phyloP scores from a whole-genome alignment of 2,329 filamentous ascomycete genomes.

The Apiospora sp. region DNA sequence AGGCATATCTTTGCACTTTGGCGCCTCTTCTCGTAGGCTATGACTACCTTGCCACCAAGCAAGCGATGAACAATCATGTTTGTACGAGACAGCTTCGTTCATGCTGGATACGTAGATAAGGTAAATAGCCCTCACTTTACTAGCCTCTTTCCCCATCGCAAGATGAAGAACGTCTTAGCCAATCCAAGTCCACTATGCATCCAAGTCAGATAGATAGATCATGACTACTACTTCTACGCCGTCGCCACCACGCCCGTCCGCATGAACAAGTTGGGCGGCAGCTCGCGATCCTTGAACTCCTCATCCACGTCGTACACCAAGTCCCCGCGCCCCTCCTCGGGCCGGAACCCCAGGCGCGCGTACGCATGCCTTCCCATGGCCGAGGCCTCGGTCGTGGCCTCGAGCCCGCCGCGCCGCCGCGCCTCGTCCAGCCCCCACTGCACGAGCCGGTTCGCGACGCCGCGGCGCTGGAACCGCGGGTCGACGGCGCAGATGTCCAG shows the following conservation, averaged over 20 bases:
- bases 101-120: too few species aligned
- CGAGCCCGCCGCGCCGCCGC: constrained; percentile 47
- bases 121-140: too few species aligned
- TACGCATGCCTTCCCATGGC: constrained; percentile 58
- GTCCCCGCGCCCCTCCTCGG: constrained; percentile 45
- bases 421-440: constrained; percentile 57
- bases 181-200: too few species aligned
- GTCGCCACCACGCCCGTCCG: constrained; percentile 41
- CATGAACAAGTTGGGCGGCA: constrained; percentile 57
- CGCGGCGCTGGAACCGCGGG: constrained; percentile 59
- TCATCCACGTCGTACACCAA: constrained; percentile 53
- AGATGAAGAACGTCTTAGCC: too few species aligned
- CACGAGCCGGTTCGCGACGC: constrained; percentile 54
- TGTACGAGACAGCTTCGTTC: too few species aligned
- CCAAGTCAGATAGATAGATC: neutral
- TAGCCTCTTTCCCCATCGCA: too few species aligned
- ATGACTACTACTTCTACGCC: neutral
- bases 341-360: constrained; percentile 52
- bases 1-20: neutral
- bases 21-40: neutral
- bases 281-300: constrained; percentile 46
- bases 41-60: too few species aligned
- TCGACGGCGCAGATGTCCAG: constrained; percentile 62
- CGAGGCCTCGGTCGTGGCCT: constrained; percentile 56
- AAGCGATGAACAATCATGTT: too few species aligned